phyloP scores from a whole-genome alignment of 2,329 filamentous ascomycete species.

The Apiospora kogelbergensis region DNA sequence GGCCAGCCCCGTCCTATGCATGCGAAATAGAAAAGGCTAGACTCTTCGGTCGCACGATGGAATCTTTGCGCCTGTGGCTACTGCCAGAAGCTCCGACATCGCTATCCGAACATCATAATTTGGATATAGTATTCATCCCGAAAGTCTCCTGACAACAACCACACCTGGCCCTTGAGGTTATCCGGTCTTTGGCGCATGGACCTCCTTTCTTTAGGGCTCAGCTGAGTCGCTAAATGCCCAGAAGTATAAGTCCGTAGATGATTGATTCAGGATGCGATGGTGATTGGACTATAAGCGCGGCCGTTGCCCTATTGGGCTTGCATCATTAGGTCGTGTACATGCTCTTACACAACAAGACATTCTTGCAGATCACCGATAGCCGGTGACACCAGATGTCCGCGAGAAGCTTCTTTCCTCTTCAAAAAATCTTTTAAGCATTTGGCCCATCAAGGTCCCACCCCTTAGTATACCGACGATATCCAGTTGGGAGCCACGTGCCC shows the following conservation, averaged over 20 bases:
- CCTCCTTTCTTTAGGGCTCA: background rate
- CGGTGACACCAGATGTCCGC: background rate
- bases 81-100: background rate
- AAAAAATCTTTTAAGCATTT: conserved; percentile 3
- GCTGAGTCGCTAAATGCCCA: background rate
- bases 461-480: background rate
- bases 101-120: background rate
- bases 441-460: background rate
- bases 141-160: background rate
- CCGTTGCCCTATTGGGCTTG: background rate
- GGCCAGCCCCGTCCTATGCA: background rate
- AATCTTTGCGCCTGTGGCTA: background rate
- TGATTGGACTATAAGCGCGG: conserved; percentile 1
- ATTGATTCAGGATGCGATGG: background rate
- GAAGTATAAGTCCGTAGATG: background rate
- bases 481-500: background rate
- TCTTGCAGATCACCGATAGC: background rate
- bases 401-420: background rate
- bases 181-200: background rate
- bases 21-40: conserved; percentile 1
- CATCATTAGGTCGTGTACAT: background rate
- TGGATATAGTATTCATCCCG: background rate
- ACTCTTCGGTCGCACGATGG: background rate
- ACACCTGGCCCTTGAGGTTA: background rate
- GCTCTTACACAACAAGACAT: background rate